Conservation (phyloP, 208 protist genomes). For the Acanthamoeba sp. region DNA sequence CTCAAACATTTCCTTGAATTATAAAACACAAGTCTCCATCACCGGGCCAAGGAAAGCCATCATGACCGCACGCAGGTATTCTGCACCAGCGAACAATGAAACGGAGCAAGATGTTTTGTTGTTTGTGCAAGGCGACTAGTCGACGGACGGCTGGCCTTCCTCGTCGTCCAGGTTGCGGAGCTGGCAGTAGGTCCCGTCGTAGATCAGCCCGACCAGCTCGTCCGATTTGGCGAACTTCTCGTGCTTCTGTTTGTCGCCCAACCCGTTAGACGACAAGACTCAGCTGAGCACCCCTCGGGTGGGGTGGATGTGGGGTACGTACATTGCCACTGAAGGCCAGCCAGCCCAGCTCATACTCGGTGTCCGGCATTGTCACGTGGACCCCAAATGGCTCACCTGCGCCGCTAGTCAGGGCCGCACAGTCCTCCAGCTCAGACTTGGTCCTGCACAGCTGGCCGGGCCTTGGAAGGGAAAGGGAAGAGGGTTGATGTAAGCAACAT, state of each 20-base stretch:
- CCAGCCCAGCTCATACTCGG: conserved; percentile 40
- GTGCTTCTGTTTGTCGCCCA: conserved; percentile 1
- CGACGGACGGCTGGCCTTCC: background rate
- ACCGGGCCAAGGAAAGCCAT: no score
- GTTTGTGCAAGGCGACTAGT: background rate
- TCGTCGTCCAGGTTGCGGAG: background rate
- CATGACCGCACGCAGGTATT: no score
- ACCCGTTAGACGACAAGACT: no score
- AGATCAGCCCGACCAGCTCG: conserved; percentile 25
- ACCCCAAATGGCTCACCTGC: conserved; percentile 30
- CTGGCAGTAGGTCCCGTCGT: background rate
- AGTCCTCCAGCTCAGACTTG: background rate
- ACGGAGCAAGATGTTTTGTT: no score
- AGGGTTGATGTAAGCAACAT: background rate
- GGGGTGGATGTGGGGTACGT: no score
- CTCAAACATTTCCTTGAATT: no score
- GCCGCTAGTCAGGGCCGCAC: background rate
- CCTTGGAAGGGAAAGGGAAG: background rate
- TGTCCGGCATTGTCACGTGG: background rate
- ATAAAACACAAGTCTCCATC: no score
- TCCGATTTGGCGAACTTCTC: background rate
- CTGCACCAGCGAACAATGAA: no score
- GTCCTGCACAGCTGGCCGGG: background rate
- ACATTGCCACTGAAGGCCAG: conserved; percentile 12
- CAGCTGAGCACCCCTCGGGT: no score